phyloP scores from a whole-genome alignment of 108 stramenopile genomes.

The Skeletonema tropicum region DNA sequence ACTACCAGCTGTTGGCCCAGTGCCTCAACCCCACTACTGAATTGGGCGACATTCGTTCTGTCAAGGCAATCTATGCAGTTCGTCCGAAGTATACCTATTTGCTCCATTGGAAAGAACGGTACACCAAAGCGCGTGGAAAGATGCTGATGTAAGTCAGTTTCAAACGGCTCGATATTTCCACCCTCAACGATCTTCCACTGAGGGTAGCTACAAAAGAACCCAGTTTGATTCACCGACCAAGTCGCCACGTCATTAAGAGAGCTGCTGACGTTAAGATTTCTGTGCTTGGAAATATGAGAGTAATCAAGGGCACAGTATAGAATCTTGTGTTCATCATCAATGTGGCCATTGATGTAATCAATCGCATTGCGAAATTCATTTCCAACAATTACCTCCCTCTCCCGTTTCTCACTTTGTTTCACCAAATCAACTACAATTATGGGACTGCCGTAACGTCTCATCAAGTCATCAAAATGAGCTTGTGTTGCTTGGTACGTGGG shows the following conservation, averaged over 20 bases:
- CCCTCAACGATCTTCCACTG: conserved; percentile 84
- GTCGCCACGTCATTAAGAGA: conserved; percentile 93
- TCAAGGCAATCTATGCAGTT: conserved; percentile 99
- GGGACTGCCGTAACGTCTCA: conserved; percentile 92
- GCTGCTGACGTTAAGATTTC: conserved; percentile 83
- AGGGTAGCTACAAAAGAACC: conserved; percentile 92
- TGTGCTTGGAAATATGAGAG: conserved; percentile 88
- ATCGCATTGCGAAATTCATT: conserved; percentile 94
- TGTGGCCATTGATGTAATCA: conserved; percentile 91
- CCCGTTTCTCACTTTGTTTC: conserved; percentile 92
- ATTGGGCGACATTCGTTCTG: conserved; percentile 98
- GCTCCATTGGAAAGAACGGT: conserved; percentile 92
- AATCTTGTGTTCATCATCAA: conserved; percentile 90
- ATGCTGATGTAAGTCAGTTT: conserved; percentile 41
- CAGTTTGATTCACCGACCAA: conserved; percentile 93
- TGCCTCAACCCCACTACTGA: conserved; percentile 93
- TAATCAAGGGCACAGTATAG: conserved; percentile 90
- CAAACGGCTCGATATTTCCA: conserved; percentile 78
- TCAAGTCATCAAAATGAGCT: conserved; percentile 92
- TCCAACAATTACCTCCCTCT: conserved; percentile 94
- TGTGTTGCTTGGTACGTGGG: conserved; percentile 93
- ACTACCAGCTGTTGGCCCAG: conserved; percentile 92
- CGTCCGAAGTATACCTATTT: conserved; percentile 94
- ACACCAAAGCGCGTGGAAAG: conserved; percentile 71
- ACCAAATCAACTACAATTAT: conserved; percentile 95